A percentile compares a stretch with the other conserved stretches of the same genome.
These are phyloP conservation scores for Triadica sebifera DNA, from an alignment of 345 rosid species.

Conservation along the genomic window DNA sequence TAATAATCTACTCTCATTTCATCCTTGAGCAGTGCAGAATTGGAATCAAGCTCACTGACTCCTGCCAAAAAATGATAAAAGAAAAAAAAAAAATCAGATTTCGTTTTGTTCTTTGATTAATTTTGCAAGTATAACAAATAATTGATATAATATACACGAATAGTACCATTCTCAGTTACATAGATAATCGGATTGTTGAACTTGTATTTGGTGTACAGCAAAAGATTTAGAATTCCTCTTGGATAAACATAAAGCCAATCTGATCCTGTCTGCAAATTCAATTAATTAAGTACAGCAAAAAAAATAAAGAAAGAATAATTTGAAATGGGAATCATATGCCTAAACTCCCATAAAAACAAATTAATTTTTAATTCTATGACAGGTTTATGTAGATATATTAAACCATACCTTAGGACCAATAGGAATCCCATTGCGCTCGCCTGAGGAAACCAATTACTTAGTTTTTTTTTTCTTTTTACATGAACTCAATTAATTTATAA, in stretches of 20 bases:
- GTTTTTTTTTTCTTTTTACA: not conserved
- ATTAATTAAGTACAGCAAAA: not conserved
- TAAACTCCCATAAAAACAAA: too few relatives aligned
- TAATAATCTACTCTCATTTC: conserved; percentile 27
- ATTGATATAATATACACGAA: too few relatives aligned
- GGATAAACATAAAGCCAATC: conserved; percentile 17
- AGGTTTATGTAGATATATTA: too few relatives aligned
- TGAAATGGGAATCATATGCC: not conserved
- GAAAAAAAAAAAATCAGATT: too few relatives aligned
- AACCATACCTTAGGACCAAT: conserved; percentile 50
- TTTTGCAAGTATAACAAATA: not conserved
- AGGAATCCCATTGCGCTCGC: conserved; percentile 40
- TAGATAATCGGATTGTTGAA: conserved; percentile 7
- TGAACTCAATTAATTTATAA: not conserved
- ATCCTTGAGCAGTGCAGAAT: conserved; percentile 22
- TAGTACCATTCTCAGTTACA: conserved; percentile 14
- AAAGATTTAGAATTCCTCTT: not conserved
- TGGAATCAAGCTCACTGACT: conserved; percentile 20
- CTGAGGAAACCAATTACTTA: conserved; percentile 13
- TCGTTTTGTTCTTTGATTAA: too few relatives aligned
- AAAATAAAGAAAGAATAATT: not conserved
- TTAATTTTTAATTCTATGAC: too few relatives aligned
- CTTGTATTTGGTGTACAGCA: conserved; percentile 3
- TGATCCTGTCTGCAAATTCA: conserved; percentile 8
- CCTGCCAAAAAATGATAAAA: conserved; percentile 19